A percentile compares a stretch with the other conserved stretches of the same genome.
Evolutionary conservation across 768 basidiomycete species (phyloP).

Genomic region (Trametopsis cervina): DNA sequence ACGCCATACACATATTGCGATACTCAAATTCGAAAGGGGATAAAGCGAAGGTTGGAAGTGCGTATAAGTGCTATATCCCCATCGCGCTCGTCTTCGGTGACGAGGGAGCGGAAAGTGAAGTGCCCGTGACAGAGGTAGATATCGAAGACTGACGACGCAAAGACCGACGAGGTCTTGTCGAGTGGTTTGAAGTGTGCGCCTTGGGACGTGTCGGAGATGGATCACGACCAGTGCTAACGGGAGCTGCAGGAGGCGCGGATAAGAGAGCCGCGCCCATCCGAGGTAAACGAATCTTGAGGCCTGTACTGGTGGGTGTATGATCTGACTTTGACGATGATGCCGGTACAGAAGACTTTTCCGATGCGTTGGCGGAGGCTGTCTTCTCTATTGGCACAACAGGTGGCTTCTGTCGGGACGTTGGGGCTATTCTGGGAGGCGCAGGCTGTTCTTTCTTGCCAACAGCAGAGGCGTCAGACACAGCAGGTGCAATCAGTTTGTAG

Average conservation of each 20-base stretch:
- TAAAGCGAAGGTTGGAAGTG: too few relatives aligned
- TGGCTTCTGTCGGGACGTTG: conserved; percentile 3
- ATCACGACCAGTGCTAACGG: conserved; percentile 1
- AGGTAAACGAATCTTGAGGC: conserved; percentile 12
- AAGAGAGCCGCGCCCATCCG: conserved; percentile 5
- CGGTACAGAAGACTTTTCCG: not conserved
- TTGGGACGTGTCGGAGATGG: not conserved
- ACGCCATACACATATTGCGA: too few relatives aligned
- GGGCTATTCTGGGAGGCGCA: not conserved
- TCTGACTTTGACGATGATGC: not conserved
- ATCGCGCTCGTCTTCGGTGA: conserved; percentile 11
- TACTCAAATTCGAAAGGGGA: too few relatives aligned
- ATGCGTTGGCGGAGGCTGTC: not conserved
- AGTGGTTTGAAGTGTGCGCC: not conserved
- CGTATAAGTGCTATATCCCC: too few relatives aligned
- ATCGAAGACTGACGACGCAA: conserved; percentile 16
- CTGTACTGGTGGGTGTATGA: not conserved
- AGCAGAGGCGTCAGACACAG: not conserved
- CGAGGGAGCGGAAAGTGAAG: conserved; percentile 14
- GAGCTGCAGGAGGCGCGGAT: conserved; percentile 10
- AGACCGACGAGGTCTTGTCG: conserved; percentile 15
- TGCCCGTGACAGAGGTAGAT: conserved; percentile 15
- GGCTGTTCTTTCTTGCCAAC: not conserved
- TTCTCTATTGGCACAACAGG: too few relatives aligned
- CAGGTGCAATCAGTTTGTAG: not conserved